These are phyloP conservation scores for Monosporascus ibericus DNA, from an alignment of 2,329 filamentous ascomycete genomes.

Conservation along the genomic window DNA sequence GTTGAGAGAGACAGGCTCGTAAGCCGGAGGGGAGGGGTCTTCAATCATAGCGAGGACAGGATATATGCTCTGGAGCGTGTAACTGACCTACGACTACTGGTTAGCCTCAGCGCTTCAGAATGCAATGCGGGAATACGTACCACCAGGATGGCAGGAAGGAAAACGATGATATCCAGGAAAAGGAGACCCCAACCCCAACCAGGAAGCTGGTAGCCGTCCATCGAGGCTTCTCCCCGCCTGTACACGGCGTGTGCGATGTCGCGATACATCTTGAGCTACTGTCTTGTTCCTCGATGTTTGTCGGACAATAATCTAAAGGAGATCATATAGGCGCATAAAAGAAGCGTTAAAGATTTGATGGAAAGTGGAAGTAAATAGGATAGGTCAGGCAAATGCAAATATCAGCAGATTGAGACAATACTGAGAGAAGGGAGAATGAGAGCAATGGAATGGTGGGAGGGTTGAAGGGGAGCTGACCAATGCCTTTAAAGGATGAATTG, in stretches of 20 bases:
- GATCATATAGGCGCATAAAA: background rate
- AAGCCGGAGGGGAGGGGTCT: slow-evolving; percentile 49
- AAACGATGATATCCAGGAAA: slow-evolving; percentile 34
- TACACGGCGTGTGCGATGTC: slow-evolving; percentile 27
- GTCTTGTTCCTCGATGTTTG: slow-evolving; percentile 1
- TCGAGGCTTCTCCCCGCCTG: slow-evolving; percentile 29
- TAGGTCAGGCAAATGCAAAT: no score
- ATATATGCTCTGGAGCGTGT: slow-evolving; percentile 45
- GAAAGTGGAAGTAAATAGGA: no score
- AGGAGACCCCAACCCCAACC: slow-evolving; percentile 35
- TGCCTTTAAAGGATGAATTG: no score
- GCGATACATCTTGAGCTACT: slow-evolving; percentile 23
- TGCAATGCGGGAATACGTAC: slow-evolving; percentile 24
- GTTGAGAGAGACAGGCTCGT: slow-evolving; percentile 43
- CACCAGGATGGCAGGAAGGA: slow-evolving; percentile 37
- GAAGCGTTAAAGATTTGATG: background rate
- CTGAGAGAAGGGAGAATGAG: no score
- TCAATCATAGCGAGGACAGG: slow-evolving; percentile 53
- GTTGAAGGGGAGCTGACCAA: no score
- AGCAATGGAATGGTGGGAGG: no score
- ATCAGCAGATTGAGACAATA: no score
- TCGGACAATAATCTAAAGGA: slow-evolving; percentile 1
- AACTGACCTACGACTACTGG: slow-evolving; percentile 33
- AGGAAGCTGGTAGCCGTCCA: slow-evolving; percentile 27
- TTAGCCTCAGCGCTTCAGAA: slow-evolving; percentile 7